A percentile compares a stretch with the other conserved stretches of the same genome.
Evolutionary conservation across 768 basidiomycete genomes (phyloP).

Genomic region (Nidula microcarpa): DNA sequence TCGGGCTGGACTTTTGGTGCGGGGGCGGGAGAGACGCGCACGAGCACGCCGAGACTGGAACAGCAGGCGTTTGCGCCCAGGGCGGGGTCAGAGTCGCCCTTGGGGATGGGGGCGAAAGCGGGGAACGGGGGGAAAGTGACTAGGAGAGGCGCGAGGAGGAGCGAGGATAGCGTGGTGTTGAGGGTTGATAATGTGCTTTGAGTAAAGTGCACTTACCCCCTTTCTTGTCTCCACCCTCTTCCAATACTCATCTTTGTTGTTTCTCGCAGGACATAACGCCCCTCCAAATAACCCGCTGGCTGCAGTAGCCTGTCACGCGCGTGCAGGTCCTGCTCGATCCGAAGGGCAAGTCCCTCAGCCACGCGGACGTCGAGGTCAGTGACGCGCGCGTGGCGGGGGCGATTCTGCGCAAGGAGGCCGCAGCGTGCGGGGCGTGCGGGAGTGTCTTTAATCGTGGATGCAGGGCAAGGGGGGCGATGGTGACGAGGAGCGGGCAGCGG

Average conservation of each 20-base stretch:
- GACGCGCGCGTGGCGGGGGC: slow-evolving; percentile 60
- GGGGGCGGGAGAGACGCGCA: slow-evolving; percentile 23
- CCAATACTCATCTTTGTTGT: neutral
- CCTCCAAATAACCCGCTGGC: slow-evolving; percentile 62
- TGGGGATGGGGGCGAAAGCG: too few relatives aligned
- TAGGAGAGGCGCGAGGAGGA: too few relatives aligned
- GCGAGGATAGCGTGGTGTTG: slow-evolving; percentile 55
- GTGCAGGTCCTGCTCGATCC: slow-evolving; percentile 79
- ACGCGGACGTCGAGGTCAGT: slow-evolving; percentile 76
- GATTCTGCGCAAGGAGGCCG: slow-evolving; percentile 62
- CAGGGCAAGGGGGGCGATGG: slow-evolving; percentile 78
- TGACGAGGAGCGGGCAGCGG: slow-evolving; percentile 76
- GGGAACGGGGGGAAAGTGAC: too few relatives aligned
- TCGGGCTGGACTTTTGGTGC: slow-evolving; percentile 25
- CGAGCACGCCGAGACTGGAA: slow-evolving; percentile 40
- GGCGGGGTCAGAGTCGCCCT: neutral
- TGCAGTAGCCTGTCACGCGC: slow-evolving; percentile 64
- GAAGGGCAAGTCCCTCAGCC: slow-evolving; percentile 80
- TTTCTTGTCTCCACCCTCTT: neutral
- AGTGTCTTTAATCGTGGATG: slow-evolving; percentile 75
- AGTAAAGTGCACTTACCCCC: slow-evolving; percentile 39
- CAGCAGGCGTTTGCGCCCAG: slow-evolving; percentile 9
- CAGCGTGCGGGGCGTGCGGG: slow-evolving; percentile 44
- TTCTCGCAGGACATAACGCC: slow-evolving; percentile 74
- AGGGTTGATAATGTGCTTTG: slow-evolving; percentile 88